A percentile compares a stretch with the other conserved stretches of the same genome.
These are phyloP conservation scores for Boletellus ananas DNA, from an alignment of 768 basidiomycete genomes.

Conservation along the genomic window DNA sequence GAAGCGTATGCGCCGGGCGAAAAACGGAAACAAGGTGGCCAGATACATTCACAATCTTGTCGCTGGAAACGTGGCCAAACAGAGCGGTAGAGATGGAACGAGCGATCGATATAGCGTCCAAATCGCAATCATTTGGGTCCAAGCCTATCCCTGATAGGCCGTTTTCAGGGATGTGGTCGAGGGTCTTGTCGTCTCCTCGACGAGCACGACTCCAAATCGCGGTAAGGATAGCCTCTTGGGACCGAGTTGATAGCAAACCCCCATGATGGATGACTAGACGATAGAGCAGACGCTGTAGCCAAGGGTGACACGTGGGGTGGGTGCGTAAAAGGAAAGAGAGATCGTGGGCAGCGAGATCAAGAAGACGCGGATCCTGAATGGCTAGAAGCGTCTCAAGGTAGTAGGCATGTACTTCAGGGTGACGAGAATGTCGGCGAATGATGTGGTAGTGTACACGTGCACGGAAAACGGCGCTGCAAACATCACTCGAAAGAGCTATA, in stretches of 20 bases:
- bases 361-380: slow-evolving; percentile 23
- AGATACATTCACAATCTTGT: neutral
- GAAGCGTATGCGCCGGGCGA: slow-evolving; percentile 25
- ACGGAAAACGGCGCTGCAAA: slow-evolving; percentile 20
- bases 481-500: slow-evolving; percentile 13
- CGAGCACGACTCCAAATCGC: slow-evolving; percentile 35
- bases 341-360: slow-evolving; percentile 31
- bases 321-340: slow-evolving; percentile 35
- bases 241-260: slow-evolving; percentile 17
- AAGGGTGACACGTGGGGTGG: slow-evolving; percentile 31
- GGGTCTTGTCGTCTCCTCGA: neutral
- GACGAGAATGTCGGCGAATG: slow-evolving; percentile 35
- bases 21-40: slow-evolving; percentile 22
- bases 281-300: slow-evolving; percentile 42
- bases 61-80: neutral
- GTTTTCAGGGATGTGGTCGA: neutral
- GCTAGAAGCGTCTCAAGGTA: slow-evolving; percentile 43
- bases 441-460: slow-evolving; percentile 41
- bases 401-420: slow-evolving; percentile 43
- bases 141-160: neutral
- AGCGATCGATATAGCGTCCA: slow-evolving; percentile 12
- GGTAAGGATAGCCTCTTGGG: slow-evolving; percentile 35
- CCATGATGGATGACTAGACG: slow-evolving; percentile 32
- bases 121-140: neutral
- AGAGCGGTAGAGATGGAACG: slow-evolving; percentile 11